Percentiles rank a stretch among this genome's conserved stretches.
Conservation (phyloP, 495 filamentous ascomycete species). For the Neurospora sp. region DNA sequence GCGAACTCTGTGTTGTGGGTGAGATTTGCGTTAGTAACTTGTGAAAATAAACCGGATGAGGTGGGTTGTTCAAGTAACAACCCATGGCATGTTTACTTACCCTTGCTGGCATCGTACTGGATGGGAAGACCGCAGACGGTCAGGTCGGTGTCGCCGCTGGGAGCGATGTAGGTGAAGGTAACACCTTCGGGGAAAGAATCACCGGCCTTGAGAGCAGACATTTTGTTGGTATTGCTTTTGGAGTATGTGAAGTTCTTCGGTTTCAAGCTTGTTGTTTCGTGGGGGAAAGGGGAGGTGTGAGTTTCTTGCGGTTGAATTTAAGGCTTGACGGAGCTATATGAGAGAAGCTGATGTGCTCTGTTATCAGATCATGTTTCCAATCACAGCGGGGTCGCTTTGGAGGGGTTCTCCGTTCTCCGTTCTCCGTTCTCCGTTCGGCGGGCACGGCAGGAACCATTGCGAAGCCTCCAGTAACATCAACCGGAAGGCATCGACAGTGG, state of each 20-base stretch:
- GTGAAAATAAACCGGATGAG: too few relatives aligned
- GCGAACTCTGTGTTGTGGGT: constrained; percentile 48
- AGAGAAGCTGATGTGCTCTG: background rate
- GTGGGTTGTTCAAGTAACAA: too few relatives aligned
- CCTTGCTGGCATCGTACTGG: constrained; percentile 72
- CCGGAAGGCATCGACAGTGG: background rate
- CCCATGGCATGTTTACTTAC: constrained; percentile 14
- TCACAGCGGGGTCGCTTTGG: background rate
- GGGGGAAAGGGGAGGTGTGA: background rate
- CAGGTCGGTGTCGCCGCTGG: constrained; percentile 52
- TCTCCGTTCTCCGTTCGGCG: background rate
- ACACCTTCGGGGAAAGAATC: constrained; percentile 76
- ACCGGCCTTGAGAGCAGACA: constrained; percentile 68
- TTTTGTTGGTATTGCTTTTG: constrained; percentile 25
- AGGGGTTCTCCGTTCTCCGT: background rate
- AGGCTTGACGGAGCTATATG: background rate
- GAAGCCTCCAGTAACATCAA: background rate
- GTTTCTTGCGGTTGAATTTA: background rate
- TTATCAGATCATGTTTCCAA: background rate
- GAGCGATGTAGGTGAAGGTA: constrained; percentile 69
- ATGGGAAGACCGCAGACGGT: constrained; percentile 70
- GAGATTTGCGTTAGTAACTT: background rate
- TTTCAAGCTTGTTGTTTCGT: background rate
- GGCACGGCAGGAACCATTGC: background rate
- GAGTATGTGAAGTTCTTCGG: background rate